phyloP scores from a whole-genome alignment of 2,329 filamentous ascomycete genomes.

The Fusarium sp. region DNA sequence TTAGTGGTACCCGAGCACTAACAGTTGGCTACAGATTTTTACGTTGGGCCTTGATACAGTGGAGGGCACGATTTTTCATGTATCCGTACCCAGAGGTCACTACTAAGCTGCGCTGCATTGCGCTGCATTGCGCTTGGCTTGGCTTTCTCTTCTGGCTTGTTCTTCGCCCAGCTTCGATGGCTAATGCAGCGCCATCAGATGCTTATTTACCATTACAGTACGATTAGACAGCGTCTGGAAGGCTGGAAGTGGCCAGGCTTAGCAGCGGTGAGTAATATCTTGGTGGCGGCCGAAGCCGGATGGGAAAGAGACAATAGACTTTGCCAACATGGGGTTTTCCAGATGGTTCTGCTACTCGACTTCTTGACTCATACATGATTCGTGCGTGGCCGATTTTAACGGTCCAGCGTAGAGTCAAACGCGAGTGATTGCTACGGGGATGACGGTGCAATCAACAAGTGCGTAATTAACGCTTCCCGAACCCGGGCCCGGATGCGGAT shows the following conservation, averaged over 20 bases:
- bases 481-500: slow-evolving; percentile 15
- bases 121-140: slow-evolving; percentile 21
- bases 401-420: not conserved
- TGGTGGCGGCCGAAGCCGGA: slow-evolving; percentile 30
- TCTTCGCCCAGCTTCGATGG: slow-evolving; percentile 51
- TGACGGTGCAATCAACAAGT: not conserved
- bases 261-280: slow-evolving; percentile 15
- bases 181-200: slow-evolving; percentile 32
- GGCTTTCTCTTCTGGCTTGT: slow-evolving; percentile 25
- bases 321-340: slow-evolving; percentile 15
- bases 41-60: slow-evolving; percentile 45
- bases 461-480: slow-evolving; percentile 18
- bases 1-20: slow-evolving; percentile 48
- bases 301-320: not conserved
- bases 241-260: slow-evolving; percentile 18
- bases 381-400: not conserved
- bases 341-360: slow-evolving; percentile 24
- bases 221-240: slow-evolving; percentile 20
- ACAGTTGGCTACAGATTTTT: slow-evolving; percentile 42
- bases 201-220: slow-evolving; percentile 45
- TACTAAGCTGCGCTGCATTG: not conserved
- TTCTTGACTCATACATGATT: slow-evolving; percentile 29
- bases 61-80: slow-evolving; percentile 26
- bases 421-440: slow-evolving; percentile 7
- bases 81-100: not conserved